Conservation (phyloP, 371 early-diverging fungal species). For the Mortierella polycephala region DNA sequence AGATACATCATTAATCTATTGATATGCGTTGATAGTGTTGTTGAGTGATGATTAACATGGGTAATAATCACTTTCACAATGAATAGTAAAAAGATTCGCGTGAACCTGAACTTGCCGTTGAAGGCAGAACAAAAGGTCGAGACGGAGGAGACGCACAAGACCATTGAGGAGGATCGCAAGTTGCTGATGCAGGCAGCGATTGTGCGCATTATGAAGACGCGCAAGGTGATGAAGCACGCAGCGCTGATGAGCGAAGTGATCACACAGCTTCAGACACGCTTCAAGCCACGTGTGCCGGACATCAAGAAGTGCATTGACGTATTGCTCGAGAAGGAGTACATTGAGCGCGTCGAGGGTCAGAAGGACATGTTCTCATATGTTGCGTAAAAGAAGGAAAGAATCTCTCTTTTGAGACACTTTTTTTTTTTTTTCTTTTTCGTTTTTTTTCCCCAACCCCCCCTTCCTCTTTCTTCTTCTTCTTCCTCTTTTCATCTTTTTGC, state of each 20-base stretch:
- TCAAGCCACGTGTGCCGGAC: slow-evolving; percentile 90
- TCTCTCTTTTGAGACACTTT: background rate
- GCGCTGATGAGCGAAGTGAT: slow-evolving; percentile 91
- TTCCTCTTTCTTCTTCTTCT: background rate
- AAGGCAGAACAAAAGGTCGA: slow-evolving; percentile 90
- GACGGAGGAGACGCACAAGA: slow-evolving; percentile 87
- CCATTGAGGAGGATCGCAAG: slow-evolving; percentile 90
- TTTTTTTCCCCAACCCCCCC: background rate
- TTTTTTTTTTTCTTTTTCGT: background rate
- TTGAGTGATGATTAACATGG: no score
- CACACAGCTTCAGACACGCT: slow-evolving; percentile 86
- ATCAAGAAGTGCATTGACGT: slow-evolving; percentile 98
- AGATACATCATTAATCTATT: no score
- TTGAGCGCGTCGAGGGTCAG: slow-evolving; percentile 88
- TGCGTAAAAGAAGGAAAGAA: slow-evolving; percentile 63
- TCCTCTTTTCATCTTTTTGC: no score
- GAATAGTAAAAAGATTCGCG: slow-evolving; percentile 79
- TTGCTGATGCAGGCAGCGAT: slow-evolving; percentile 95
- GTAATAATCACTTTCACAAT: no score
- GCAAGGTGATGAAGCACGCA: slow-evolving; percentile 90
- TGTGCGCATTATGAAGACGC: slow-evolving; percentile 97
- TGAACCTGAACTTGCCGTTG: slow-evolving; percentile 86
- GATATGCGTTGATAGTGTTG: no score
- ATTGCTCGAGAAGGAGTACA: slow-evolving; percentile 93
- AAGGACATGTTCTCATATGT: slow-evolving; percentile 91